Evolutionary conservation across 2,329 filamentous ascomycete species (phyloP), one percentile per base, ranked within the genome.

Genomic region (Didymella pinodella): DNA sequence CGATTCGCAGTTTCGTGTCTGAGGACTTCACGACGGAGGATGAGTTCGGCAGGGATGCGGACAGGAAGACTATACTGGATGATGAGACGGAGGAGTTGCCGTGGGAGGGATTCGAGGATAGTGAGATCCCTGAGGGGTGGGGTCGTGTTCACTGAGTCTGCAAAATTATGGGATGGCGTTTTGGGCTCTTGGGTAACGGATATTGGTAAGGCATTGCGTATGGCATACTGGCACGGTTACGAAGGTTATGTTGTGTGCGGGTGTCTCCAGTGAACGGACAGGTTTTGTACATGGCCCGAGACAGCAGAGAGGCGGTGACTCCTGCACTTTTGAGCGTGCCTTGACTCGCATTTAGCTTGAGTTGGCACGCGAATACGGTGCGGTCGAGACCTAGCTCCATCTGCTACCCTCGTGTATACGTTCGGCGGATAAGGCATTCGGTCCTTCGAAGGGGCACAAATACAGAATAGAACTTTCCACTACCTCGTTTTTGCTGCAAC

Each of bases 51-150:
- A 58, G 56, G 10, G 62, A 51, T n/a, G 50, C 29, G 1, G 34
- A 47, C 12, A 34, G 56, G 7, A 49, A 54, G 32, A 59, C 56
- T 7, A 54, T 54, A 7, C 58, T 55, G 46, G 61, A 66, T 22
- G 69, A 63, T 4, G 68, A 71, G 28, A 75, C 73, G 22, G 73
- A 76, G 14, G 75, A 77, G 51, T 63, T 78, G 61, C 76, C 76
- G 0, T 78, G 76, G 76, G 75, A 78, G 36, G 76, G 76, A 0
- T 76, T 78, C 48, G 75, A 73, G 28, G 74, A 75, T 12, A 57
- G 57, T 22, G 48, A 56, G 29, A 52, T 60, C 11, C 57, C 57
- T 32, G 51, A 60, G 48, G 57, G 51, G 7, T 60, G 52, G 53
- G 57, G 57, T 3, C 44, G 25, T 3, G 48, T 60, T 31, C 48